Percentiles rank a stretch among this genome's conserved stretches.
These are phyloP conservation scores for Inosperma sp. DNA, from an alignment of 768 basidiomycete species.

Conservation along the genomic window DNA sequence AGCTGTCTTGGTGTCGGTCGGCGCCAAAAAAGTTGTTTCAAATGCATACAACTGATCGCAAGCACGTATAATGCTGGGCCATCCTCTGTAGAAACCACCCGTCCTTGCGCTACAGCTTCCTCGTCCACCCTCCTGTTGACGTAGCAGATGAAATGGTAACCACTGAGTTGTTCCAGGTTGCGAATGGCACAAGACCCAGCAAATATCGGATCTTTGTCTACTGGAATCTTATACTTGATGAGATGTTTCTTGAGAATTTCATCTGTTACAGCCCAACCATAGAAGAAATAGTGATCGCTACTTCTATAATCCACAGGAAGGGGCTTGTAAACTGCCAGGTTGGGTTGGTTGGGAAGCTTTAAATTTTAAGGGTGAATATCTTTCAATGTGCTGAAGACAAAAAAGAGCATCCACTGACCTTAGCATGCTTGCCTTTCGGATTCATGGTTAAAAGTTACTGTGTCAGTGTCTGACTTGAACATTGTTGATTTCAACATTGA, in stretches of 20 bases:
- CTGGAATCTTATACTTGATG: conserved; percentile 4
- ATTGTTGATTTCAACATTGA: no score
- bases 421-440: no score
- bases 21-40: neutral
- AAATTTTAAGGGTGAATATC: neutral
- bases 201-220: neutral
- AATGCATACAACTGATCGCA: conserved; percentile 8
- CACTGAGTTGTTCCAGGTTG: neutral
- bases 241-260: conserved; percentile 3
- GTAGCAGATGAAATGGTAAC: neutral
- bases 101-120: conserved; percentile 2
- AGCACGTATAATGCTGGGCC: conserved; percentile 2
- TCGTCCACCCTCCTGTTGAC: conserved; percentile 4
- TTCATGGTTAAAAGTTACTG: no score
- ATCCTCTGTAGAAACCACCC: conserved; percentile 2
- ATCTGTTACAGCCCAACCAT: conserved; percentile 6
- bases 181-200: neutral
- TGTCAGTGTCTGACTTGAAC: no score
- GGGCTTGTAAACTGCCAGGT: conserved; percentile 4
- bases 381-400: neutral
- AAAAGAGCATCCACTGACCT: no score
- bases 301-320: conserved; percentile 1
- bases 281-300: conserved; percentile 10
- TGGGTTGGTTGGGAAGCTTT: neutral
- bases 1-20: conserved; percentile 4